Evolutionary conservation across 768 basidiomycete genomes (phyloP), one percentile per base, ranked within the genome.

Genomic region (Amanita exitialis): DNA sequence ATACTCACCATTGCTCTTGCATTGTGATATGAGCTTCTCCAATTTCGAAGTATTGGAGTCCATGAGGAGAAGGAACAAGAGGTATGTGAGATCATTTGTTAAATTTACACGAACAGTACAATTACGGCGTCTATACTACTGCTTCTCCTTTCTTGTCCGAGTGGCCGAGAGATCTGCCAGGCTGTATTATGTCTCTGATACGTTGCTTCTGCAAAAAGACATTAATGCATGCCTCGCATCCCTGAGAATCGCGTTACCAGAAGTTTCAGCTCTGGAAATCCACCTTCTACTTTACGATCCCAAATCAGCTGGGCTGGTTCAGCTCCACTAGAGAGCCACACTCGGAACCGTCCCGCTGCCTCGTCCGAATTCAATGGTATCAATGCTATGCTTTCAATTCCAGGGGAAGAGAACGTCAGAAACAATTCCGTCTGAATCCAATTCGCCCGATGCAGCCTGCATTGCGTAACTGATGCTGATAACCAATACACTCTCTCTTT

Each of bases 361-460:
- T 94, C 92, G 15, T 88, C 84, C 16, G 79, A 62, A 59, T 82
- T 87, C 48, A 82, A 71, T 16, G 94, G 92, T 16, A 88, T 64
- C 41, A 95, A 68, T 9, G 82, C 77, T 49, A 94, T 80, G 41
- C 75, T 73, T 42, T 71, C 73, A 49, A 96, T 67, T 1, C 68
- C 61, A 0, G 91, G 91, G 23, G 89, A 79, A 9, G 91, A 86
- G 65, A 97, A 97, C 1, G 94, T 96, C 32, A 95, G 66, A 58
- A 93, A 78, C 13, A 97, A 74, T 58, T 96, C 94, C 0, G 93
- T 96, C 54, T 90, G 86, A n/a, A 83, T 77, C 94, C 94, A 97
- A 9, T 80, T 82, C 28, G 94, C 93, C 58, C 93, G 78, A 58
- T 94, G 92, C 35, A 93, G 75, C 93, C 93, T 94, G 60, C 39